Evolutionary conservation across 2,329 filamentous ascomycete species (phyloP), one percentile per base, ranked within the genome.

Genomic region (Cryphonectria carpinicola): DNA sequence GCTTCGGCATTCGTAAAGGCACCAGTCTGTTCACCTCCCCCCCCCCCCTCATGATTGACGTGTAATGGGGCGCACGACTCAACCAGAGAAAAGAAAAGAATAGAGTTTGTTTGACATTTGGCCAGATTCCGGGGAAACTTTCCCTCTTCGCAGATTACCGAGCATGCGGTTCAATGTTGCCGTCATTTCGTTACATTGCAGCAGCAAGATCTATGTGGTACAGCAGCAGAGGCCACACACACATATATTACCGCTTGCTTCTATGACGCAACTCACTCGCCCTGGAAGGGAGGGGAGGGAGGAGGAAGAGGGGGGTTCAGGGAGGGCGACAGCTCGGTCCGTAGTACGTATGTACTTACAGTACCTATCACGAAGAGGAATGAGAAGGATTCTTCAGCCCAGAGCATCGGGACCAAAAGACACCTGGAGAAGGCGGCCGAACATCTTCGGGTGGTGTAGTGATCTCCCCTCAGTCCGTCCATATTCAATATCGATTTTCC

Each of bases 351-450:
- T 28, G 28, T 32, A 32, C 32, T 32, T 32, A 28, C 52, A 17
- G 11, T n/a, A n/a, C 22, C 1, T n/a, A 49, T 10, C 46, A 49
- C 46, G 22, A 49, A n/a, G 25, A 58, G 6, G 25, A 32, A 58
- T 58, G 25, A 58, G 58, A 61, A 61, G 58, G 58, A 61, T 61
- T 14, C 8, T 35, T 35, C 58, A 39, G 58, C 58, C 58, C 58
- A 61, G 58, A 10, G 32, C 32, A 35, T 61, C 58, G 58, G 58
- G 58, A 39, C 58, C 6, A 11, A 11, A n/a, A 22, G 6, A n/a
- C 32, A 17, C 58, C 58, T 13, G 3, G 2, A n/a, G 22, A 35
- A 39, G 32, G 19, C 28, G 32, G 32, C 56, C 28, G 56, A 60
- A 22, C 56, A 3, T 37, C 19, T 37, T 60, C 56, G 28, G 56